Conservation (phyloP, 1,284 basidiomycete species). For the Inonotus obliquus region DNA sequence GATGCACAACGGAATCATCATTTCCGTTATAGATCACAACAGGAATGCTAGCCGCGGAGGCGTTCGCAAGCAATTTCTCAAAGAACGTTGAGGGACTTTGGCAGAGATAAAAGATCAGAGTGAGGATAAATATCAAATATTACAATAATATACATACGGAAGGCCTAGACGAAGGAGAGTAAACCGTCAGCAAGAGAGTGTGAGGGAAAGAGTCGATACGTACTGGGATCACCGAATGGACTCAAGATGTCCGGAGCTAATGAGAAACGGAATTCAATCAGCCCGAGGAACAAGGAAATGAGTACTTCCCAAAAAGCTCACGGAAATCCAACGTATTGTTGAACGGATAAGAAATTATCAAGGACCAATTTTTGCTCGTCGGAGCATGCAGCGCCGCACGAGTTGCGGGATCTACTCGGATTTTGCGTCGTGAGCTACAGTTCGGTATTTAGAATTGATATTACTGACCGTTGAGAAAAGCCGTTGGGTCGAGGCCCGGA, state of each 20-base stretch:
- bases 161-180: slow-evolving; percentile 29
- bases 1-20: slow-evolving; percentile 60
- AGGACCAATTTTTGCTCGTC: slow-evolving; percentile 53
- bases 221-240: slow-evolving; percentile 40
- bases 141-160: slow-evolving; percentile 35
- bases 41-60: slow-evolving; percentile 42
- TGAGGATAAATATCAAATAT: not conserved
- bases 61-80: slow-evolving; percentile 58
- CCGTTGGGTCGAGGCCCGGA: slow-evolving; percentile 28
- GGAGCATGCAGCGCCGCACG: slow-evolving; percentile 65
- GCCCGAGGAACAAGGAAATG: not conserved
- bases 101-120: not conserved
- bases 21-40: slow-evolving; percentile 64
- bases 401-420: slow-evolving; percentile 39
- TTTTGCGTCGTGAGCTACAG: not conserved
- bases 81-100: slow-evolving; percentile 59
- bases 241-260: slow-evolving; percentile 3
- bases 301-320: slow-evolving; percentile 7
- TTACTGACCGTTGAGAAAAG: slow-evolving; percentile 54
- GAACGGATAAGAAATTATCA: slow-evolving; percentile 46
- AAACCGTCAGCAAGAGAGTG: not conserved
- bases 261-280: slow-evolving; percentile 12
- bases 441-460: not conserved
- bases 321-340: slow-evolving; percentile 31
- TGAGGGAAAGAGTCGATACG: slow-evolving; percentile 20